A percentile compares a stretch with the other conserved stretches of the same genome.
Conservation (phyloP, 257 asterid genomes). For the Nyctanthes arbortristis region DNA sequence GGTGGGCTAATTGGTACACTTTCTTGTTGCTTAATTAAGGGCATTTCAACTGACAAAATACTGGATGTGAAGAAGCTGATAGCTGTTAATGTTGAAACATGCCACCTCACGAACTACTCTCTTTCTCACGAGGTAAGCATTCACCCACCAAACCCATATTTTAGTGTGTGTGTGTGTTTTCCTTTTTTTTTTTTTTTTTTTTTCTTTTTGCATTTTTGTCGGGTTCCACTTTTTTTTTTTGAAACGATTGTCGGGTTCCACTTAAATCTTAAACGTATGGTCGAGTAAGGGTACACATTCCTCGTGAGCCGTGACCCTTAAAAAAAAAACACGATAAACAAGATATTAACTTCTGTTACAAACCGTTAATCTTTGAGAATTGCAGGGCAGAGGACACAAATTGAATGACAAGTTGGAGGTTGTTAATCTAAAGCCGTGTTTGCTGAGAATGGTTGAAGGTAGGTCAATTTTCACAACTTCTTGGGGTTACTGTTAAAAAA, state of each 20-base stretch:
- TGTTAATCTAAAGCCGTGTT: slow-evolving; percentile 79
- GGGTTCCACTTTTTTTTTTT: too few relatives aligned
- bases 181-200: too few relatives aligned
- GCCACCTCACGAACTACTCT: slow-evolving; percentile 82
- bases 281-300: too few relatives aligned
- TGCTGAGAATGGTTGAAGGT: slow-evolving; percentile 95
- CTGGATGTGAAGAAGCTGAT: slow-evolving; percentile 85
- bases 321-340: too few relatives aligned
- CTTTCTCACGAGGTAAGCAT: slow-evolving; percentile 79
- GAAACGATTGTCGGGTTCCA: too few relatives aligned
- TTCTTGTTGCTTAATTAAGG: slow-evolving; percentile 46
- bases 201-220: too few relatives aligned
- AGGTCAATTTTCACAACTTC: slow-evolving; percentile 42
- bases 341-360: too few relatives aligned
- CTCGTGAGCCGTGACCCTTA: neutral
- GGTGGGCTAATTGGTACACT: too few relatives aligned
- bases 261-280: too few relatives aligned
- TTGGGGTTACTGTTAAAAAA: too few relatives aligned
- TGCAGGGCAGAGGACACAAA: slow-evolving; percentile 80
- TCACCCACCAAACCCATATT: slow-evolving; percentile 4
- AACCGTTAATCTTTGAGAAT: too few relatives aligned
- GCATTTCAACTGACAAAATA: slow-evolving; percentile 94
- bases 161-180: slow-evolving; percentile 14
- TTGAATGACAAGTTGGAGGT: slow-evolving; percentile 80
- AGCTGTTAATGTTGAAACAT: slow-evolving; percentile 77